Evolutionary conservation across 1,284 basidiomycete genomes (phyloP), one percentile per base, ranked within the genome.

Genomic region (Irpex rosettiformis): DNA sequence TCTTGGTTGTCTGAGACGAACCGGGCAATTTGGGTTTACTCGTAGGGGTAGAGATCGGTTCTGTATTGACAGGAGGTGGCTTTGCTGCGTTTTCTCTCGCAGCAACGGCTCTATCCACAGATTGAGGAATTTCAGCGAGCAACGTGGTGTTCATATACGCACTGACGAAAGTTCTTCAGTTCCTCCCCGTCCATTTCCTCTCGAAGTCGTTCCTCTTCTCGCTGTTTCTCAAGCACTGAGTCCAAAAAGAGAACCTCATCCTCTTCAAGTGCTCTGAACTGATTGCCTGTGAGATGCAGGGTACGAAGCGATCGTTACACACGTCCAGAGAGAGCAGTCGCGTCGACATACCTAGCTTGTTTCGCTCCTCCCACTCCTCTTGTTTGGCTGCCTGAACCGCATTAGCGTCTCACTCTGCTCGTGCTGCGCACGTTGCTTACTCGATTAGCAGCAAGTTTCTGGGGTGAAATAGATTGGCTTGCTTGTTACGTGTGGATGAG

Each of bases 291-390:
- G 42, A 18, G 56, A 59, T n/a, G 49, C 55, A 37, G 42, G n/a
- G n/a, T n/a, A n/a, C n/a, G n/a, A n/a, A 61, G 51, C 48, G 29
- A 56, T 65, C 48, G 61, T 59, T 30, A 57, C 40, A 10, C 28
- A 55, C 47, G 33, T 27, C 55, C 56, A 27, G 40, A 60, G 25
- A 48, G 29, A 52, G 37, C 30, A 54, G n/a, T 21, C 11, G 33
- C 45, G 49, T 29, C 13, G 22, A 65, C 73, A 59, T 62, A 88
- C 89, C 89, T 74, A 96, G 81, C 72, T 94, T 95, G 70, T 89
- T 93, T 71, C 91, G 91, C 70, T 93, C 89, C 69, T 96, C 94
- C 91, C 93, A 96, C 83, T 94, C 91, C 73, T 95, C 93, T 74
- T 94, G 91, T 73, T 95, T 95, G 63, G 89, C 85, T 67, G 86